A percentile compares a stretch with the other conserved stretches of the same genome.
Evolutionary conservation across 179 eudicot genomes (phyloP).

Genomic region (Actinidia chinensis): DNA sequence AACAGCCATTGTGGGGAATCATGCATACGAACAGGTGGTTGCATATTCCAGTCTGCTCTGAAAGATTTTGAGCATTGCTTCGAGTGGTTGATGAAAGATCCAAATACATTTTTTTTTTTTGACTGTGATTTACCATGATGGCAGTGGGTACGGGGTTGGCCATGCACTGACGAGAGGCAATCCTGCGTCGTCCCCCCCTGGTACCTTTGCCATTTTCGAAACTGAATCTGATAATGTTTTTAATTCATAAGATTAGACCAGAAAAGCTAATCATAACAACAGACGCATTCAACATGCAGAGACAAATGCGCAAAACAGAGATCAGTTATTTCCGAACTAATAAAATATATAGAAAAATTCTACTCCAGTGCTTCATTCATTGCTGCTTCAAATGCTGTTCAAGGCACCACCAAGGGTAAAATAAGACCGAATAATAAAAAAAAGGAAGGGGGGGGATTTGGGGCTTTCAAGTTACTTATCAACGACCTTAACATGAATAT

Average conservation of each 20-base stretch:
- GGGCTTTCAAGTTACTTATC: too few species aligned
- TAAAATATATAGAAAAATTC: too few species aligned
- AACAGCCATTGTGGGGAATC: conserved; percentile 77
- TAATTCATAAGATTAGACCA: conserved; percentile 3
- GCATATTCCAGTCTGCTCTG: conserved; percentile 61
- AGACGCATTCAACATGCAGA: too few species aligned
- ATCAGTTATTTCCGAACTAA: too few species aligned
- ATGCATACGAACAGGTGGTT: conserved; percentile 71
- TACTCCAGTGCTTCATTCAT: too few species aligned
- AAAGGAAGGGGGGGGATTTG: too few species aligned
- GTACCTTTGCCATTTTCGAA: conserved; percentile 52
- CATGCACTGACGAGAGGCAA: conserved; percentile 51
- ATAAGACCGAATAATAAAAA: too few species aligned
- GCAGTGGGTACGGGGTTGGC: conserved; percentile 46
- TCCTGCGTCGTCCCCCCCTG: conserved; percentile 49
- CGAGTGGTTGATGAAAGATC: background rate
- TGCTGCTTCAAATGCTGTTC: too few species aligned
- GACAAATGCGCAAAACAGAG: background rate
- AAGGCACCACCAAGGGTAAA: too few species aligned
- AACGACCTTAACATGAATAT: too few species aligned
- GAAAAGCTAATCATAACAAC: background rate
- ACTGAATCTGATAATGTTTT: conserved; percentile 9
- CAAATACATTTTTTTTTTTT: too few species aligned
- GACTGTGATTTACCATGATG: conserved; percentile 21
- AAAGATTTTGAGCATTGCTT: conserved; percentile 35